Conservation (phyloP, 1,139 yeast species). For the Hemisphaericaspora subhashii region DNA sequence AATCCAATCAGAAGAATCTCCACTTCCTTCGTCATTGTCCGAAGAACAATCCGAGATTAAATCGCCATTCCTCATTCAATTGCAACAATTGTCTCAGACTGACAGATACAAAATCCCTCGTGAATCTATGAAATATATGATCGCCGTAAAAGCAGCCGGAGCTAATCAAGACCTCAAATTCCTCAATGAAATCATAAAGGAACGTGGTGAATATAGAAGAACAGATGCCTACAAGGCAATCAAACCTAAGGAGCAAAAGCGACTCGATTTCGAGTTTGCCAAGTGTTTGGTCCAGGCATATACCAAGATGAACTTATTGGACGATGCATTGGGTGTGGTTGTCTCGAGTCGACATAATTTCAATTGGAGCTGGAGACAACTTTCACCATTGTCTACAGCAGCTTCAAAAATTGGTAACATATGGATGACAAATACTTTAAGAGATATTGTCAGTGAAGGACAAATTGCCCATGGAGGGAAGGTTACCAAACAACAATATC, state of each 20-base stretch:
- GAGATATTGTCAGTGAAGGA: constrained; percentile 35
- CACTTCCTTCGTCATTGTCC: constrained; percentile 10
- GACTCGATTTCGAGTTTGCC: constrained; percentile 69
- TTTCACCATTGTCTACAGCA: constrained; percentile 47
- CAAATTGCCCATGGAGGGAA: constrained; percentile 41
- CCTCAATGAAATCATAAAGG: constrained; percentile 71
- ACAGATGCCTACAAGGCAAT: constrained; percentile 46
- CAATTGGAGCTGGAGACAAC: constrained; percentile 66
- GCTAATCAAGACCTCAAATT: constrained; percentile 51
- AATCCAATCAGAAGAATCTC: constrained; percentile 6
- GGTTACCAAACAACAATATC: constrained; percentile 34
- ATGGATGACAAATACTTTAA: constrained; percentile 33
- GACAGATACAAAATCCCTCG: constrained; percentile 35
- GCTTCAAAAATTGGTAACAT: constrained; percentile 54
- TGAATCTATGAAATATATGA: constrained; percentile 54
- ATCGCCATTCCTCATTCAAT: constrained; percentile 27
- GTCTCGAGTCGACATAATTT: constrained; percentile 67
- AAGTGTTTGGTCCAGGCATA: constrained; percentile 58
- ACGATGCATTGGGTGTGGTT: constrained; percentile 72
- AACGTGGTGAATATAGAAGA: constrained; percentile 72
- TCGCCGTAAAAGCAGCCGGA: constrained; percentile 68
- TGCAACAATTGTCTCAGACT: constrained; percentile 6
- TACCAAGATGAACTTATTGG: constrained; percentile 49
- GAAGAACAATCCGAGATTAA: too few species aligned
- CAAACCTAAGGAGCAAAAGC: constrained; percentile 38